Conservation (phyloP, 73 alveolate species). For the Tetrahymena malaccensis region DNA sequence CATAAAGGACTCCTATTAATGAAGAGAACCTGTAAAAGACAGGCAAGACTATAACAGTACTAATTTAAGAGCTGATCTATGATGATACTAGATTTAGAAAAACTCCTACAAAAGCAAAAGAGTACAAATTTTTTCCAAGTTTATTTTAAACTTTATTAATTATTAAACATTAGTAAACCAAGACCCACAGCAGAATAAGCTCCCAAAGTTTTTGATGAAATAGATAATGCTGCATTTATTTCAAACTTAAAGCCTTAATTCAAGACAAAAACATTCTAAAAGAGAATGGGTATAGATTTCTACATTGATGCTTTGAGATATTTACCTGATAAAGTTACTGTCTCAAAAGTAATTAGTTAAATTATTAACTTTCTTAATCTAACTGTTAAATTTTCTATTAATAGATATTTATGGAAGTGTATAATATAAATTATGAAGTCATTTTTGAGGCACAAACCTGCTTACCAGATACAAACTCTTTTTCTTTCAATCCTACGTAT, state of each 20-base stretch:
- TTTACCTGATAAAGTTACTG: conserved; percentile 76
- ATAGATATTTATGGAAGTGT: background rate
- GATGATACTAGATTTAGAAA: conserved; percentile 8
- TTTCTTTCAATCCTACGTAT: conserved; percentile 47
- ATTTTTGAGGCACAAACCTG: conserved; percentile 51
- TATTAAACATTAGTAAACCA: background rate
- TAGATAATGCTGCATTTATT: conserved; percentile 33
- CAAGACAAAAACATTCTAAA: conserved; percentile 49
- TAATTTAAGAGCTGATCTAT: background rate
- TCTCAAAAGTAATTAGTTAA: conserved; percentile 50
- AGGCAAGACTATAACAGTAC: background rate
- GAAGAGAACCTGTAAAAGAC: background rate
- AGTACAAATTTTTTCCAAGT: background rate
- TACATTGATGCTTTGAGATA: conserved; percentile 77
- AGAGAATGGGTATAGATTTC: conserved; percentile 78
- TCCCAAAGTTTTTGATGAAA: background rate
- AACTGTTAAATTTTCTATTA: background rate
- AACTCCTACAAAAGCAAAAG: conserved; percentile 25
- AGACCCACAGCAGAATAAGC: background rate
- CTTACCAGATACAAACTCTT: conserved; percentile 51
- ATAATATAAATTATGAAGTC: conserved; percentile 39
- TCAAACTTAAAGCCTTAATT: conserved; percentile 41
- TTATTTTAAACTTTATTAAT: background rate
- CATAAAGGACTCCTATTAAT: background rate
- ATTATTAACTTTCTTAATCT: background rate